Base-by-base conservation (phyloP, 1,284 basidiomycete genomes). In the Neonothopanus nambi region DNA sequence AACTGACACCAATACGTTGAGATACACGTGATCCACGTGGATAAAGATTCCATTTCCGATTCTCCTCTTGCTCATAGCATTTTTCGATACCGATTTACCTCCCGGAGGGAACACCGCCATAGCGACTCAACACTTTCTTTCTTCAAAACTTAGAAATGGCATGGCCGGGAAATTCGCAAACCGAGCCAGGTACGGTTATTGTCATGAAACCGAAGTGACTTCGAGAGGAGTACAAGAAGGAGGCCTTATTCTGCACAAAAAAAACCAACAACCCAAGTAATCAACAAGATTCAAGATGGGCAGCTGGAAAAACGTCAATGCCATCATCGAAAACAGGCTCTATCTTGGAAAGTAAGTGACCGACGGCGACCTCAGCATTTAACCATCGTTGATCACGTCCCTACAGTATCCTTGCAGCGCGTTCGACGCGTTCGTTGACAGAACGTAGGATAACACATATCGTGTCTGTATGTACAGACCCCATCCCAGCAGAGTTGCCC, bases 381-480 rank as follows among this genome's bases (percentile, higher is more conserved):
- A 15, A 3, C 5, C 18, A 28, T 21, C 18, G 21, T 28, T 44
- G 17, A 37, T 40, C 24, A 50, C 50, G 46, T 40, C 50, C 51
- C 53, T 62, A n/a, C 65, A 90, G 87, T 65, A 76, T 89, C 59
- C 75, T 80, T 61, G 85, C 87, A 49, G 88, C 87, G 40, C 79
- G 79, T 57, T 88, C 89, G 24, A 81, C 88, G 38, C 81, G 89
- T 65, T 82, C 85, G 56, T 75, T 90, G 66, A 78, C 82, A 45
- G 89, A 91, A 67, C 81, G 84, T 57, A 80, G 80, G 55, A 85
- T 91, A 60, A 88, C 87, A 3, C 88, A 91, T 68, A 86, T 91
- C 53, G 68, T 90, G 33, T 89, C 87, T 45, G 85, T 89, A 41
- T 89, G 88, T 61, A 69, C 71, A 49, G 89, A 90, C 57, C 76